Conservation (phyloP, 106 monocot species). For the Gastrodia elata region DNA sequence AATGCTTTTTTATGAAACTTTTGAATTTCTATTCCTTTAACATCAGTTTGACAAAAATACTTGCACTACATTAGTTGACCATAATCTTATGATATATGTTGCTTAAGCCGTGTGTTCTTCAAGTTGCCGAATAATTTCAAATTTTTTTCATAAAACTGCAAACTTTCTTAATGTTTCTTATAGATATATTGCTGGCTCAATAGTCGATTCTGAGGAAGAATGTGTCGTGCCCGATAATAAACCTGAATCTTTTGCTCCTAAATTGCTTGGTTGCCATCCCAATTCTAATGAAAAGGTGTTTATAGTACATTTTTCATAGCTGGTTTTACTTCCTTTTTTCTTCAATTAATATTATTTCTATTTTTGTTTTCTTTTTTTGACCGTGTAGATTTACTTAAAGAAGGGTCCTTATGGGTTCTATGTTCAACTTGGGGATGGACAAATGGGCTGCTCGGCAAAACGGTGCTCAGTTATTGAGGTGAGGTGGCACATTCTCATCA, state of each 20-base stretch:
- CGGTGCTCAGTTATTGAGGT: constrained; percentile 76
- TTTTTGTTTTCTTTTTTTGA: constrained; percentile 1
- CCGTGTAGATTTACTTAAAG: constrained; percentile 61
- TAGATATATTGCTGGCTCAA: constrained; percentile 58
- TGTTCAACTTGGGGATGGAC: constrained; percentile 88
- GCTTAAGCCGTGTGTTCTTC: background rate
- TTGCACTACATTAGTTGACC: background rate
- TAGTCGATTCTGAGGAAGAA: constrained; percentile 57
- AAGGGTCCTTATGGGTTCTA: constrained; percentile 92
- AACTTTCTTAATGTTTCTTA: background rate
- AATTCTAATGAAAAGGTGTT: constrained; percentile 60
- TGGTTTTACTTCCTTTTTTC: background rate
- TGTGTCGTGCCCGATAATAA: constrained; percentile 26
- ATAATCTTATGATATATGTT: background rate
- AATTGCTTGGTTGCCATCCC: constrained; percentile 56
- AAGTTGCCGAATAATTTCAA: background rate
- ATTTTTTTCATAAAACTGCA: background rate
- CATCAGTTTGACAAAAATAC: background rate
- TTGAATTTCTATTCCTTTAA: background rate
- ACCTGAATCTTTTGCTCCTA: constrained; percentile 47
- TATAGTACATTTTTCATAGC: background rate
- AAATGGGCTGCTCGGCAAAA: constrained; percentile 60
- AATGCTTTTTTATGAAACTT: background rate
- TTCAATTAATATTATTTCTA: background rate
- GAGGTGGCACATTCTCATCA: background rate